Evolutionary conservation across 2,329 filamentous ascomycete species (phyloP), one percentile per base, ranked within the genome.

Genomic region (Macroventuria anomochaeta): DNA sequence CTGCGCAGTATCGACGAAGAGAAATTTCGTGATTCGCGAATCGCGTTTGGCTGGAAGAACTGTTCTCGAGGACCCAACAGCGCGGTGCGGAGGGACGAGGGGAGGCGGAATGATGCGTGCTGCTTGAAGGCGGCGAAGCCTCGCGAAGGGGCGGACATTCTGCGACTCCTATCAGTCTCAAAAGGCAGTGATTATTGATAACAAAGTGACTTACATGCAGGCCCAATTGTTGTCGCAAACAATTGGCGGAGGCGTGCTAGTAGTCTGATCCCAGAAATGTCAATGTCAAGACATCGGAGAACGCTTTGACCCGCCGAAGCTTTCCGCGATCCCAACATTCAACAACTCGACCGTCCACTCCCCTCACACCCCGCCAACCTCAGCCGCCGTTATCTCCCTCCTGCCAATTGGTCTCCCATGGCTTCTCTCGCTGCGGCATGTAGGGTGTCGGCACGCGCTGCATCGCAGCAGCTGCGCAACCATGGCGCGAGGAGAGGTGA

Each of bases 381-480:
- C 42, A 26, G 50, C 53, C 51, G 56, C 58, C 57, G 50, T 63
- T 51, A 54, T 51, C 40, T 38, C 44, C 44, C 42, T 46, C 33
- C 49, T 39, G 64, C 59, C 69, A 67, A 65, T 67, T 64, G 65
- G 58, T 44, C 38, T 53, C 48, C 56, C 52, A 90, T 90, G 87
- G 86, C 87, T 73, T 88, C 86, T 67, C 78, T 89, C 70, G 81
- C 82, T 72, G 79, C 83, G 72, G 85, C 82, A 71, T 87, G 83
- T 75, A 85, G 86, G 69, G 75, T 85, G 63, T 88, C 87, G 59
- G 81, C 82, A 64, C 82, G 87, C 68, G 77, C 86, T 70, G 81
- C 82, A 41, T 74, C 80, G 63, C 78, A 81, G 63, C 80, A 82
- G 71, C 73, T 84, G 60, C 76, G 80, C 47, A 71, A 59, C 63